Evolutionary conservation across 129 eudicot genomes (phyloP), one percentile per base, ranked within the genome.

Genomic region (Helichrysum umbraculigerum): DNA sequence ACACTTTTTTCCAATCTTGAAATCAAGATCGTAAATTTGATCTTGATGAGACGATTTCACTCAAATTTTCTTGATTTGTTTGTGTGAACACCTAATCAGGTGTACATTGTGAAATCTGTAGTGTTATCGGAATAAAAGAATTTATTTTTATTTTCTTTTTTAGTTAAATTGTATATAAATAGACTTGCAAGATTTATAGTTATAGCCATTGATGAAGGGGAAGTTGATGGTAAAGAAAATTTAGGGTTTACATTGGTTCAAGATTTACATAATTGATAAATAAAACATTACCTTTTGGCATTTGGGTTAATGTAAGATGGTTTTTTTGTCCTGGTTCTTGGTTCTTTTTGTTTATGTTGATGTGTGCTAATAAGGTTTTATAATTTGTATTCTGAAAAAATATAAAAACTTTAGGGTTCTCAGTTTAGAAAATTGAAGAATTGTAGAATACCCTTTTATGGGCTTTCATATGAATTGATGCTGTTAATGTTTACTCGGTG

Each of bases 71-170:
- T 50, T 28, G 66, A 75, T 71, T 41, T 42, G 51, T 25, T 19
- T 41, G 44, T 35, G 65, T 4, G 21, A 19, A 37, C 25, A 7
- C 64, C 5, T 42, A 14, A 42, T 71, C 52, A 20, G 17, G 39
- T 33, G 51, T 79, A 57, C 78, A 79, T 79, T 79, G 63, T 3
- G 9, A 66, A 66, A 80, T 80, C 70, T 80, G 32, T 70, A 29
- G 16, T 30, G 68, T 74, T 29, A 1, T 20, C 39, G 64, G 10
- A 32, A 67, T 28, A 67, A 66, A 47, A 25, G 15, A 58, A 2
- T 28, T 25, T 25, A 25, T 25, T 25, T 25, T 25, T 25, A 25
- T 25, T 25, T 25, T 25, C 28, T 20, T 57, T 37, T 28, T 25
- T 30, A 14, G 9, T 42, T 42, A 42, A 42, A 42, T 42, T 11